Evolutionary conservation across 345 rosid genomes (phyloP), one percentile per base, ranked within the genome.

Genomic region (Passiflora organensis): DNA sequence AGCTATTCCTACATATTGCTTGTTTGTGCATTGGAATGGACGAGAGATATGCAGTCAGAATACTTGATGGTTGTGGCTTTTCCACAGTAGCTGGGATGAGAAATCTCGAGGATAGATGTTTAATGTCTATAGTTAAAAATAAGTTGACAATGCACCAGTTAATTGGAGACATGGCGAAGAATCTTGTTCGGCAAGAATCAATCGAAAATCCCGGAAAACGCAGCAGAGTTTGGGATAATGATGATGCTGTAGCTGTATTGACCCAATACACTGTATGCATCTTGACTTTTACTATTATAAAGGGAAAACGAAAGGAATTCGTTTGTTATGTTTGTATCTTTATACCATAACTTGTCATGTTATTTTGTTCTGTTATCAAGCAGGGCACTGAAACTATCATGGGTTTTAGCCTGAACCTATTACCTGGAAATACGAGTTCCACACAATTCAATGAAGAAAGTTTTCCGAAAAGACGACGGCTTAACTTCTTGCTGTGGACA

Each of bases 1-100:
- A 11, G 14, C 20, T 47, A 47, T 47, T 47, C 32, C 51, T 47
- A 10, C 25, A 47, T 19, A 21, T 47, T 21, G 24, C 51, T 19
- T 47, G 51, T 47, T 47, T 47, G 25, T 47, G 10, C n/a, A 47
- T 11, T 47, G 51, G 51, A 13, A 19, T 19, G 24, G 51, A 47
- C 10, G 4, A 20, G 6, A 13, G 21, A 10, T 47, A 47, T 47
- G 51, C 9, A 10, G n/a, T 47, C 13, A 47, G 1, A 13, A 47
- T 47, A 19, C 6, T 20, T 11, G 28, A 47, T 5, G 51, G 51
- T 14, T 22, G 22, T 22, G 24, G 25, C 21, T 2, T 47, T 19
- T 21, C 15, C 10, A n/a, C 51, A 47, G 20, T 8, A 2, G 3
- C 21, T 21, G 13, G 12, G 14, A n/a, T n/a, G n/a, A n/a, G n/a